phyloP scores from a whole-genome alignment of 176 grass and related monocot genomes.

The Aechmea fasciata region DNA sequence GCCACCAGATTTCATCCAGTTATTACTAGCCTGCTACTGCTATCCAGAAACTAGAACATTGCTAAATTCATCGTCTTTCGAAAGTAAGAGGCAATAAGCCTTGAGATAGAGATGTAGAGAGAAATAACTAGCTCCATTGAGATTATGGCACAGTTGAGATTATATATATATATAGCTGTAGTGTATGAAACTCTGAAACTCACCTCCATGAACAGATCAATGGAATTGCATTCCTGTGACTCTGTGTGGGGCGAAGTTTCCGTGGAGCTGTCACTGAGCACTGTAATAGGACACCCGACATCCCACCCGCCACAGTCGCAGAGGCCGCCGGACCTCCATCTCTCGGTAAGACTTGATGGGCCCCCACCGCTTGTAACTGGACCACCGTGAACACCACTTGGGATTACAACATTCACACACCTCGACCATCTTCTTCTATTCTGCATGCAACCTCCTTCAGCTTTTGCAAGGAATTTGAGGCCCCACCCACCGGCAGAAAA shows the following conservation, averaged over 20 bases:
- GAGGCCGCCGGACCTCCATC: constrained; percentile 51
- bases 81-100: no score
- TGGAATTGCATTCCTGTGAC: constrained; percentile 19
- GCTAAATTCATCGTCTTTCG: no score
- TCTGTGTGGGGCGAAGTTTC: constrained; percentile 3
- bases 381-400: constrained; percentile 61
- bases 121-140: no score
- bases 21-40: not conserved
- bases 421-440: constrained; percentile 12
- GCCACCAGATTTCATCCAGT: not conserved
- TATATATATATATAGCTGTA: not conserved
- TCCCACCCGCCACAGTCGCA: constrained; percentile 94
- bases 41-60: not conserved
- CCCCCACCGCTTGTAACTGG: constrained; percentile 7
- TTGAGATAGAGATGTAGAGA: no score
- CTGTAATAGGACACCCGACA: constrained; percentile 61
- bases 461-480: constrained; percentile 75
- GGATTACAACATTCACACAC: constrained; percentile 40
- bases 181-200: not conserved
- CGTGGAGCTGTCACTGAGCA: constrained; percentile 27
- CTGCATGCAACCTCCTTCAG: constrained; percentile 1
- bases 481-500: constrained; percentile 59
- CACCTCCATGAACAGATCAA: constrained; percentile 51
- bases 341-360: constrained; percentile 41
- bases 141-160: not conserved